Conservation (phyloP, 2,329 filamentous ascomycete genomes). For the Pleomassaria siparia region DNA sequence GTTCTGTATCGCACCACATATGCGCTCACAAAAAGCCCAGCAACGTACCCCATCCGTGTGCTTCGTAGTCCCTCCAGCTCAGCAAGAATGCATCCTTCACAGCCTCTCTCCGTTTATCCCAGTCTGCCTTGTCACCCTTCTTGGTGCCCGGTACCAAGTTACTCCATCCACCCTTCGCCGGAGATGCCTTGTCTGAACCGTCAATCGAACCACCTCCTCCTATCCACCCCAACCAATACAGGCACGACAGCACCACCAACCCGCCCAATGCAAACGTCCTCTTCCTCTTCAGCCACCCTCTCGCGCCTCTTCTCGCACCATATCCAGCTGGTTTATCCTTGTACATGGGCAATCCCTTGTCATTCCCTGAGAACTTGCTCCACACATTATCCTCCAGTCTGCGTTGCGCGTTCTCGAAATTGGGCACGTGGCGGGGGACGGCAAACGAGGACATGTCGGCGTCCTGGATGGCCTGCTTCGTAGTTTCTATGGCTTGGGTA, state of each 20-base stretch:
- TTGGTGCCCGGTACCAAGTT: constrained; percentile 40
- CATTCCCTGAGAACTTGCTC: constrained; percentile 59
- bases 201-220: constrained; percentile 30
- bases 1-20: constrained; percentile 25
- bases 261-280: constrained; percentile 57
- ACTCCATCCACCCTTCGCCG: constrained; percentile 19
- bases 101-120: constrained; percentile 73
- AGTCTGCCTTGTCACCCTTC: constrained; percentile 59
- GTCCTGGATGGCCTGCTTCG: constrained; percentile 33
- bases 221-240: constrained; percentile 70
- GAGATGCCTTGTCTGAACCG: constrained; percentile 23
- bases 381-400: constrained; percentile 46
- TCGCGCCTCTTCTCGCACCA: constrained; percentile 57
- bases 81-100: constrained; percentile 88
- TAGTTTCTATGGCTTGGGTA: constrained; percentile 34
- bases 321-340: constrained; percentile 96
- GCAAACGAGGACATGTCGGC: constrained; percentile 46
- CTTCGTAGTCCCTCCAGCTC: constrained; percentile 91
- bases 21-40: background rate
- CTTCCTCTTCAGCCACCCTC: constrained; percentile 65
- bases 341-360: constrained; percentile 82
- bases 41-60: constrained; percentile 86
- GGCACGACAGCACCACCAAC: constrained; percentile 56
- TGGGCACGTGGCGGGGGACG: constrained; percentile 46
- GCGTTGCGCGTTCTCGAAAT: constrained; percentile 45